Percentiles rank a stretch among this genome's conserved stretches.
phyloP scores from a whole-genome alignment of 2,329 filamentous ascomycete species.

The Botrytis squamosa region DNA sequence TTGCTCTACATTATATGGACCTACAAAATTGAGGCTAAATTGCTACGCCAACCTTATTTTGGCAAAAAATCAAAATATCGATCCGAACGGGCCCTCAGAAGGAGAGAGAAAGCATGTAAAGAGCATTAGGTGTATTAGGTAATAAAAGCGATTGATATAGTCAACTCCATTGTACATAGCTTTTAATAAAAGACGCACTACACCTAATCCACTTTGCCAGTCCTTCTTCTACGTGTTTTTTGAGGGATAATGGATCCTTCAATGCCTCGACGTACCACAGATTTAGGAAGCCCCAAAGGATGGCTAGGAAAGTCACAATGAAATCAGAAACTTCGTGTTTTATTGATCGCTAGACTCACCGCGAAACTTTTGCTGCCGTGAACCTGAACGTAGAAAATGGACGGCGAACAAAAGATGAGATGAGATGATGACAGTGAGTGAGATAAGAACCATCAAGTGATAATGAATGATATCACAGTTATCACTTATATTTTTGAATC shows the following conservation, averaged over 20 bases:
- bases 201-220: too few species aligned
- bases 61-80: too few species aligned
- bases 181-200: too few species aligned
- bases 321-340: neutral
- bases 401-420: neutral
- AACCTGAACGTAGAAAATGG: neutral
- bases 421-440: neutral
- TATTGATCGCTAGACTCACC: neutral
- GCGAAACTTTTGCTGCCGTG: neutral
- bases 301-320: neutral
- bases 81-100: neutral
- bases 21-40: too few species aligned
- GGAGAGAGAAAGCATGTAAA: neutral
- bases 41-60: too few species aligned
- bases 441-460: neutral
- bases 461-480: neutral
- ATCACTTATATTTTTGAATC: neutral
- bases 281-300: rapidly evolving
- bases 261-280: neutral
- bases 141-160: too few species aligned
- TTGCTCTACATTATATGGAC: too few species aligned
- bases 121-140: too few species aligned
- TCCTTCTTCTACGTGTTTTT: too few species aligned
- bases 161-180: too few species aligned
- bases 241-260: neutral